These are phyloP conservation scores for Phyllosticta citriasiana DNA, from an alignment of 2,329 filamentous ascomycete genomes.

Conservation along the genomic window DNA sequence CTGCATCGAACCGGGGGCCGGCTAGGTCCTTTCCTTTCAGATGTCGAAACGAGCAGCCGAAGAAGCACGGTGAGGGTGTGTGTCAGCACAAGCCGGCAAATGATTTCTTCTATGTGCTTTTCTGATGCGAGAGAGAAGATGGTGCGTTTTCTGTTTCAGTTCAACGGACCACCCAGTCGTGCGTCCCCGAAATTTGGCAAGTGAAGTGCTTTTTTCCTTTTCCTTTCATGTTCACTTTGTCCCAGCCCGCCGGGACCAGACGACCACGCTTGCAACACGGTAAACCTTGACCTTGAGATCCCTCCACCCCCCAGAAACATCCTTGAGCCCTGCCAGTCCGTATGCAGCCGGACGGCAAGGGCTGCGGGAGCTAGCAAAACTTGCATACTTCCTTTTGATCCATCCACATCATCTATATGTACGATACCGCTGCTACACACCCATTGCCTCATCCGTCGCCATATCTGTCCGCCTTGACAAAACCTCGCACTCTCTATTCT, in stretches of 20 bases:
- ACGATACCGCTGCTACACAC: neutral
- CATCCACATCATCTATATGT: slow-evolving; percentile 1
- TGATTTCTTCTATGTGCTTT: neutral
- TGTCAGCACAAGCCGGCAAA: too few relatives aligned
- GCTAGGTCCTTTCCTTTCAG: neutral
- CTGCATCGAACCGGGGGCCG: slow-evolving; percentile 3
- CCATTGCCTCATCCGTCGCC: neutral
- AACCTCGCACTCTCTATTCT: neutral
- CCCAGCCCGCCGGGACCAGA: neutral
- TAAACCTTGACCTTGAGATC: slow-evolving; percentile 1
- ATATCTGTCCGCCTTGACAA: neutral
- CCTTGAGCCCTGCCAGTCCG: slow-evolving; percentile 7
- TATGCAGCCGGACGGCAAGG: slow-evolving; percentile 9
- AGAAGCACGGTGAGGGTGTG: neutral
- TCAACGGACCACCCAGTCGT: neutral
- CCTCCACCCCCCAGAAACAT: neutral
- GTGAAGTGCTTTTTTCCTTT: too few relatives aligned
- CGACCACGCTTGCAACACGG: neutral
- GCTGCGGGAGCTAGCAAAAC: slow-evolving; percentile 7
- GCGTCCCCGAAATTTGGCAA: neutral
- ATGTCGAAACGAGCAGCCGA: neutral
- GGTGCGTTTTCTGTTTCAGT: neutral
- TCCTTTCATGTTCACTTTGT: too few relatives aligned
- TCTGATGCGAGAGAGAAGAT: neutral
- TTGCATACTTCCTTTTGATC: slow-evolving; percentile 6